Conservation (phyloP, 176 grass and related monocot species). For the Oryza nivara region DNA sequence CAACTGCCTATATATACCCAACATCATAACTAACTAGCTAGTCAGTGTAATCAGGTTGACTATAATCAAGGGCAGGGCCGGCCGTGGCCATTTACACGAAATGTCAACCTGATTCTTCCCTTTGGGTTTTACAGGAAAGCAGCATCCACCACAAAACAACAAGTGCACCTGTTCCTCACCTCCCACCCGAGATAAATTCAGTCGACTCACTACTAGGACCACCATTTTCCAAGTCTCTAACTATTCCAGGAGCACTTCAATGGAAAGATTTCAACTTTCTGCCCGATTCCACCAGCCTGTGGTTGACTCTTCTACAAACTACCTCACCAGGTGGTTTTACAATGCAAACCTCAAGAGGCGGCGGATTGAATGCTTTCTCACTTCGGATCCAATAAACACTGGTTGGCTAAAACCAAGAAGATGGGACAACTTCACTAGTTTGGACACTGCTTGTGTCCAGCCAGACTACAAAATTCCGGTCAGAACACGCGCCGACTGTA, state of each 20-base stretch:
- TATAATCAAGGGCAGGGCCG: not conserved
- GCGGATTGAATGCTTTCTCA: conserved; percentile 57
- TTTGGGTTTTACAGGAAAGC: conserved; percentile 46
- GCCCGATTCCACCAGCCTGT: conserved; percentile 26
- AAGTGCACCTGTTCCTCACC: conserved; percentile 34
- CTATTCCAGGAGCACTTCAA: conserved; percentile 31
- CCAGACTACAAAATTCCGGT: conserved; percentile 36
- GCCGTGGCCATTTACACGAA: not conserved
- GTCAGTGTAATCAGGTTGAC: not conserved
- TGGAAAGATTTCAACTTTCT: conserved; percentile 6
- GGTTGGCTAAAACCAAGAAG: conserved; percentile 62
- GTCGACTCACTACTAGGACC: conserved; percentile 39
- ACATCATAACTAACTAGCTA: not conserved
- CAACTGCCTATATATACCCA: not conserved
- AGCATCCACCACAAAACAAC: conserved; percentile 48
- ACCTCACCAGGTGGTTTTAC: not conserved
- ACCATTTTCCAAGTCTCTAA: conserved; percentile 36
- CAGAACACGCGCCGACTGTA: conserved; percentile 65
- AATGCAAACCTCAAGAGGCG: conserved; percentile 47
- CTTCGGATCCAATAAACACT: conserved; percentile 47
- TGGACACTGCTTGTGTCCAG: conserved; percentile 29
- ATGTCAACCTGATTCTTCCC: not conserved
- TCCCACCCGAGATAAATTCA: conserved; percentile 35
- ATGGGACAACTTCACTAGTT: conserved; percentile 36
- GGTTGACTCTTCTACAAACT: conserved; percentile 17